phyloP scores from a whole-genome alignment of 208 protist species.

The Leishmania aethiopica region DNA sequence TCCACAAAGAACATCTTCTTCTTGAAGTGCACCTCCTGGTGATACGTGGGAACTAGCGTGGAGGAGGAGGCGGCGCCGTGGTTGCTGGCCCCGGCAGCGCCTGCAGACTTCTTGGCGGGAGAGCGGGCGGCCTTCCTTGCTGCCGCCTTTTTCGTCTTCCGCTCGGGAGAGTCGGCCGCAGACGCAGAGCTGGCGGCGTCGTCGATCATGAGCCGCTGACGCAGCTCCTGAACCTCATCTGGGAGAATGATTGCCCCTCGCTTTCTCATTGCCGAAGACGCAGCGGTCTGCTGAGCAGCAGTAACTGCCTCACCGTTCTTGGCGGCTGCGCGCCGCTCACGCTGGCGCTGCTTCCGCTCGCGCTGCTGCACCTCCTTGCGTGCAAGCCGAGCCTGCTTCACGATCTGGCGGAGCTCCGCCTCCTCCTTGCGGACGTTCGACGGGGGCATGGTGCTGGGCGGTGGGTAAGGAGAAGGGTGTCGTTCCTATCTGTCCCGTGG shows the following conservation, averaged over 20 bases:
- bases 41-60: slow-evolving; percentile 52
- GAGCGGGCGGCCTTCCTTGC: slow-evolving; percentile 17
- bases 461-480: neutral
- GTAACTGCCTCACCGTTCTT: slow-evolving; percentile 15
- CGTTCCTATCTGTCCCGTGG: neutral
- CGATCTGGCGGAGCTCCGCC: slow-evolving; percentile 82
- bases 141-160: slow-evolving; percentile 13
- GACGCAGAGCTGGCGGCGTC: neutral
- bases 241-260: slow-evolving; percentile 78
- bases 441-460: slow-evolving; percentile 34
- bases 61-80: slow-evolving; percentile 13
- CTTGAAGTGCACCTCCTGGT: slow-evolving; percentile 85
- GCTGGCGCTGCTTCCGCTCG: slow-evolving; percentile 48
- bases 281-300: neutral
- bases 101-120: slow-evolving; percentile 8
- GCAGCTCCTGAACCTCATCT: slow-evolving; percentile 66
- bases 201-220: slow-evolving; percentile 39
- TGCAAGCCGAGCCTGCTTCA: slow-evolving; percentile 51
- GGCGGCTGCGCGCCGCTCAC: slow-evolving; percentile 16
- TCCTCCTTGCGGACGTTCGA: slow-evolving; percentile 84
- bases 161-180: neutral
- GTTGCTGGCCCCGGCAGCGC: neutral
- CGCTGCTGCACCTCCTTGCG: slow-evolving; percentile 59
- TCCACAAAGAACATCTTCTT: slow-evolving; percentile 73
- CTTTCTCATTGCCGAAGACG: slow-evolving; percentile 26